Percentiles rank a stretch among this genome's conserved stretches.
Conservation (phyloP, 2,329 filamentous ascomycete genomes). For the Aspergillus clavatus region DNA sequence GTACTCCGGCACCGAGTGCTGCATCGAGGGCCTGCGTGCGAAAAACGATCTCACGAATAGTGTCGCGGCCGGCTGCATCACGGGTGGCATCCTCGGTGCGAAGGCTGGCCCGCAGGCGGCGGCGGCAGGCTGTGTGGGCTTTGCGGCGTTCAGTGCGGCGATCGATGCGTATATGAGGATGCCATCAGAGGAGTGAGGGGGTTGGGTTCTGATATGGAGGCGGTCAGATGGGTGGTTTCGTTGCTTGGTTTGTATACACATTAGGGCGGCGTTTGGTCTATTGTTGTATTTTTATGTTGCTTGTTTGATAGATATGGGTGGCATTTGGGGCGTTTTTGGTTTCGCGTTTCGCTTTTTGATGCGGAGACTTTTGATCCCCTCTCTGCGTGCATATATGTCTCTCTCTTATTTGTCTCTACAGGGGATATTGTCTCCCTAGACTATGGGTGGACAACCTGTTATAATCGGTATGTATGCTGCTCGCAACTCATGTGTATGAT, state of each 20-base stretch:
- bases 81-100: conserved; percentile 80
- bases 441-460: background rate
- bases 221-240: background rate
- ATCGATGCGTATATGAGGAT: conserved; percentile 90
- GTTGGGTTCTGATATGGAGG: background rate
- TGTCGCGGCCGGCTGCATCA: conserved; percentile 80
- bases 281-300: background rate
- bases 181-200: conserved; percentile 45
- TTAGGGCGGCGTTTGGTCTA: background rate
- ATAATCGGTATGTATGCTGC: background rate
- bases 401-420: background rate
- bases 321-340: background rate
- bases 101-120: conserved; percentile 87
- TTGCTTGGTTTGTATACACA: background rate
- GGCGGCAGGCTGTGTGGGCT: conserved; percentile 81
- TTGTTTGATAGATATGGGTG: background rate
- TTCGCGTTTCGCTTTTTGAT: background rate
- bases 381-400: background rate
- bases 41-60: conserved; percentile 93
- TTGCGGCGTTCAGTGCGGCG: conserved; percentile 85
- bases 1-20: conserved; percentile 91
- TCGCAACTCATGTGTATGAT: background rate
- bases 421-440: background rate
- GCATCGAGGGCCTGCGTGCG: conserved; percentile 80
- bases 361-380: background rate